Evolutionary conservation across 1,284 basidiomycete genomes (phyloP).

Genomic region (Cryptococcus sp.): DNA sequence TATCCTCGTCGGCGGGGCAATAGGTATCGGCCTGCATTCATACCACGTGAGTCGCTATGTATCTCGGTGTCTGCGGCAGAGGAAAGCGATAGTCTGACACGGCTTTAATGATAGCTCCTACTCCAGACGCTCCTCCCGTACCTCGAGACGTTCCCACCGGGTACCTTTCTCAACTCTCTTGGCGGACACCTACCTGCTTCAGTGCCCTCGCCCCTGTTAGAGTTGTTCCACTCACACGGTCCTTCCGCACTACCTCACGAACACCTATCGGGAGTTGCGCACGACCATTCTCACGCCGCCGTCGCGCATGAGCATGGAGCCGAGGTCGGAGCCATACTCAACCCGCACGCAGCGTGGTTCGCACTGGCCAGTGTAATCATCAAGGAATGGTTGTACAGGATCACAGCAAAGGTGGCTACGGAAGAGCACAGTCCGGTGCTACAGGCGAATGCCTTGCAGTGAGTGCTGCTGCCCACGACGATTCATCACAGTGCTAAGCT

Average conservation of each 20-base stretch:
- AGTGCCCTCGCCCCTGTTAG: conserved; percentile 52
- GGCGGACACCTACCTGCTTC: conserved; percentile 44
- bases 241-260: conserved; percentile 59
- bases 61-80: not conserved
- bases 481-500: not conserved
- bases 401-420: conserved; percentile 83
- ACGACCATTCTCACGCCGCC: conserved; percentile 41
- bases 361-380: conserved; percentile 75
- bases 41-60: conserved; percentile 59
- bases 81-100: not conserved
- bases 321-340: conserved; percentile 59
- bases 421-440: conserved; percentile 88
- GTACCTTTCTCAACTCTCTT: conserved; percentile 39
- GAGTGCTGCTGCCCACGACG: conserved; percentile 19
- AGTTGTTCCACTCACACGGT: conserved; percentile 53
- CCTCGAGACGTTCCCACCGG: conserved; percentile 51
- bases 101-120: conserved; percentile 33
- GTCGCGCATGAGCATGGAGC: conserved; percentile 29
- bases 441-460: conserved; percentile 78
- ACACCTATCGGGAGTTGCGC: conserved; percentile 57
- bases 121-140: conserved; percentile 53
- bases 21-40: conserved; percentile 92
- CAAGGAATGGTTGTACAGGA: conserved; percentile 92
- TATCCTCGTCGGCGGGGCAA: conserved; percentile 75
- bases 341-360: conserved; percentile 97